A percentile compares a stretch with the other conserved stretches of the same genome.
Evolutionary conservation across 805 yeast genomes (phyloP).

Genomic region (Candida hispaniensis): DNA sequence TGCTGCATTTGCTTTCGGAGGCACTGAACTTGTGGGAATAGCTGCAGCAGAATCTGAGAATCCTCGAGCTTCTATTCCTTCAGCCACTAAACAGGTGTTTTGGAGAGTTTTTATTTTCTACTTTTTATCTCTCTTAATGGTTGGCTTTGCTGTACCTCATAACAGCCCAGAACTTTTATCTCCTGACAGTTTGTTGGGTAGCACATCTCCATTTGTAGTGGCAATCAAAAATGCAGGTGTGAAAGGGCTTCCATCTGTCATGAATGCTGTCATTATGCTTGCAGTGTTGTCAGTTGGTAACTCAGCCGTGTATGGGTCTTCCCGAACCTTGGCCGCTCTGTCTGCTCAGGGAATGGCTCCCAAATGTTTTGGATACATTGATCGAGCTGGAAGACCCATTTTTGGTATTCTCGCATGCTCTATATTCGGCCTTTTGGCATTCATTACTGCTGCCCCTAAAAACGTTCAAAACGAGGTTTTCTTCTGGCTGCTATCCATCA

Average conservation of each 20-base stretch:
- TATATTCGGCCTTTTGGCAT: constrained; percentile 43
- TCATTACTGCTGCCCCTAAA: constrained; percentile 46
- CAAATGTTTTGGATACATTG: constrained; percentile 48
- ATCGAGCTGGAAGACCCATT: constrained; percentile 62
- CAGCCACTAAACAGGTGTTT: constrained; percentile 65
- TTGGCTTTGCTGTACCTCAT: constrained; percentile 61
- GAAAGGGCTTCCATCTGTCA: constrained; percentile 49
- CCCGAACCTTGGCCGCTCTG: constrained; percentile 55
- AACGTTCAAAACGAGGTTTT: constrained; percentile 46
- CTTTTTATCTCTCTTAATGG: constrained; percentile 42
- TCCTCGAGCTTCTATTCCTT: constrained; percentile 55
- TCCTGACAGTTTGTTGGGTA: constrained; percentile 42
- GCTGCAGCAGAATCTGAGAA: constrained; percentile 62
- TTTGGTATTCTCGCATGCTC: constrained; percentile 43
- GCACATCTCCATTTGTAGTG: constrained; percentile 62
- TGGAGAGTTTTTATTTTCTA: constrained; percentile 66
- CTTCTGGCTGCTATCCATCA: constrained; percentile 52
- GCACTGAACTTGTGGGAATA: constrained; percentile 58
- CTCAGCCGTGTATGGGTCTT: constrained; percentile 53
- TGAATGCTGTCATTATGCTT: constrained; percentile 56
- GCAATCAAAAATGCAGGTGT: constrained; percentile 56
- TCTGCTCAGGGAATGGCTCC: constrained; percentile 55
- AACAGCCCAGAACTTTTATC: constrained; percentile 36
- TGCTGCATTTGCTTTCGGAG: constrained; percentile 64
- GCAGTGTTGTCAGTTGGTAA: constrained; percentile 60